Percentiles rank a stretch among this genome's conserved stretches.
Conservation (phyloP, 345 rosid genomes). For the Rhodomyrtus tomentosa region DNA sequence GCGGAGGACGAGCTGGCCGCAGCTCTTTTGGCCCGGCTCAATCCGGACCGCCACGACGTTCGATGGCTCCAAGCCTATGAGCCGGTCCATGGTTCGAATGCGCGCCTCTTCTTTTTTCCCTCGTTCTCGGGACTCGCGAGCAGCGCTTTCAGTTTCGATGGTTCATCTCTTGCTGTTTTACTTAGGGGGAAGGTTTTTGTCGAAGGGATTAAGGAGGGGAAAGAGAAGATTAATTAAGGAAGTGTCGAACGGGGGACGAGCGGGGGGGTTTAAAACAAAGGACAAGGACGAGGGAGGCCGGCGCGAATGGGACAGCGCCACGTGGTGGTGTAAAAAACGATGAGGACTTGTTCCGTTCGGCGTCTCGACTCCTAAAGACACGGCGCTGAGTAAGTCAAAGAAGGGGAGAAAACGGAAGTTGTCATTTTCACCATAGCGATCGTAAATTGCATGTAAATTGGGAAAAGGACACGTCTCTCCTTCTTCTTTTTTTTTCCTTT, state of each 20-base stretch:
- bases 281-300: constrained; percentile 18
- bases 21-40: constrained; percentile 44
- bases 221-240: not conserved
- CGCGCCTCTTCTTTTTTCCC: not conserved
- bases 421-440: not conserved
- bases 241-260: not conserved
- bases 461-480: not conserved
- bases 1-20: constrained; percentile 37
- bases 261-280: constrained; percentile 2
- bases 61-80: constrained; percentile 55
- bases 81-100: constrained; percentile 34
- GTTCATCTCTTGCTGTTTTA: not conserved
- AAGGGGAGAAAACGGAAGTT: not conserved
- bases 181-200: not conserved
- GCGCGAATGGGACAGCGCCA: constrained; percentile 24
- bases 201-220: not conserved
- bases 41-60: constrained; percentile 36
- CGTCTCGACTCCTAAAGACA: constrained; percentile 5
- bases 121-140: not conserved
- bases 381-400: not conserved
- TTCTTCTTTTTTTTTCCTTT: not conserved
- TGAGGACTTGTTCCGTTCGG: constrained; percentile 33
- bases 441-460: not conserved
- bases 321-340: constrained; percentile 32
- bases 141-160: not conserved